These are phyloP conservation scores for Clonostachys chloroleuca DNA, from an alignment of 2,329 filamentous ascomycete genomes.

Conservation along the genomic window DNA sequence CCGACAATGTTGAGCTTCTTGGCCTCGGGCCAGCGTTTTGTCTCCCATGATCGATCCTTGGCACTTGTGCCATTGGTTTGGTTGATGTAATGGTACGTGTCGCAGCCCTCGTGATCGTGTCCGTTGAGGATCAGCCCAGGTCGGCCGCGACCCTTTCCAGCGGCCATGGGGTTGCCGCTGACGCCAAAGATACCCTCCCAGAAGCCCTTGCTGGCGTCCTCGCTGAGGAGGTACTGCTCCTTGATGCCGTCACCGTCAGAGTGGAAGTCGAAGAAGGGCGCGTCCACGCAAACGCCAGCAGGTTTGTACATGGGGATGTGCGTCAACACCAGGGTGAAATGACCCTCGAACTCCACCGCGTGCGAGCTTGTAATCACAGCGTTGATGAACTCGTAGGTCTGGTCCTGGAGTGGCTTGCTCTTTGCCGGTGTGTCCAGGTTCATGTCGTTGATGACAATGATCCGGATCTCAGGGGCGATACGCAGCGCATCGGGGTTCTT, in stretches of 20 bases:
- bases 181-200: conserved; percentile 82
- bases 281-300: conserved; percentile 77
- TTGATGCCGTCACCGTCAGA: conserved; percentile 63
- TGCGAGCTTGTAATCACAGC: conserved; percentile 58
- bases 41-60: conserved; percentile 44
- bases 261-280: conserved; percentile 79
- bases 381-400: conserved; percentile 76
- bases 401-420: conserved; percentile 61
- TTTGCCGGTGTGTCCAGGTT: conserved; percentile 84
- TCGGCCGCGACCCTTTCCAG: conserved; percentile 60
- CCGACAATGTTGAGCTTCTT: conserved; percentile 31
- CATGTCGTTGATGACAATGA: conserved; percentile 88
- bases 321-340: conserved; percentile 81
- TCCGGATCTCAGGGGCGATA: conserved; percentile 64
- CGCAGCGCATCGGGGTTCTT: conserved; percentile 40
- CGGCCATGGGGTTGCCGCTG: conserved; percentile 54
- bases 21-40: conserved; percentile 40
- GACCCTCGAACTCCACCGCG: conserved; percentile 55
- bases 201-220: conserved; percentile 67
- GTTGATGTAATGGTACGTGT: conserved; percentile 79
- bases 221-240: conserved; percentile 88
- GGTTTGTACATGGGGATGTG: conserved; percentile 89
- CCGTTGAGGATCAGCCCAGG: conserved; percentile 82
- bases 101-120: conserved; percentile 93
- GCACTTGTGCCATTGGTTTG: conserved; percentile 40